phyloP scores from a whole-genome alignment of 2,329 filamentous ascomycete species.

The Raffaelea ambrosiae region DNA sequence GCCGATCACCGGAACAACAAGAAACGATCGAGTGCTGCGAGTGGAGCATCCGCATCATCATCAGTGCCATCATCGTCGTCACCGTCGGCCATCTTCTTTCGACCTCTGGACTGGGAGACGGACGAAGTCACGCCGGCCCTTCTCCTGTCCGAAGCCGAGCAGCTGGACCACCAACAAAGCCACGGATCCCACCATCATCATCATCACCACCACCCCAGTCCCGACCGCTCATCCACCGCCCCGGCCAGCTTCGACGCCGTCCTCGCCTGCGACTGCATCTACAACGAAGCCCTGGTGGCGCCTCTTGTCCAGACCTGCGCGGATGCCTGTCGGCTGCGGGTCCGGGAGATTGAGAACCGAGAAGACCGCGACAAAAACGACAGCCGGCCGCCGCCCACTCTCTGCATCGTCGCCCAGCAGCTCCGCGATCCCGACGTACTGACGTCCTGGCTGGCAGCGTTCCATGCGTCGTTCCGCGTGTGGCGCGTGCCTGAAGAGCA shows the following conservation, averaged over 20 bases:
- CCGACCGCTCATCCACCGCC: too few relatives aligned
- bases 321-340: constrained; percentile 59
- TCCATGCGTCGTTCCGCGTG: constrained; percentile 57
- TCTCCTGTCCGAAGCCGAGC: neutral
- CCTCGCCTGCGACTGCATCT: constrained; percentile 88
- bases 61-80: constrained; percentile 6
- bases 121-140: constrained; percentile 40
- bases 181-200: neutral
- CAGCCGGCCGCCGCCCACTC: constrained; percentile 35
- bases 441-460: constrained; percentile 66
- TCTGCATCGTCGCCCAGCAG: constrained; percentile 84
- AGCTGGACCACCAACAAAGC: neutral
- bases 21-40: neutral
- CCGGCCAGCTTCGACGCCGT: constrained; percentile 57
- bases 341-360: neutral
- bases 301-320: constrained; percentile 77
- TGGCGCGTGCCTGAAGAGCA: constrained; percentile 66
- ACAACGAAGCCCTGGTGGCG: constrained; percentile 77
- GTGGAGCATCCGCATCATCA: neutral
- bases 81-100: constrained; percentile 37
- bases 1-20: neutral
- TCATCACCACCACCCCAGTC: neutral
- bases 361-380: constrained; percentile 6
- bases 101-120: constrained; percentile 75
- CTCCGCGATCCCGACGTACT: constrained; percentile 80